Base-by-base conservation (phyloP, 257 asterid genomes). In the Jaltomata sinuosa region DNA sequence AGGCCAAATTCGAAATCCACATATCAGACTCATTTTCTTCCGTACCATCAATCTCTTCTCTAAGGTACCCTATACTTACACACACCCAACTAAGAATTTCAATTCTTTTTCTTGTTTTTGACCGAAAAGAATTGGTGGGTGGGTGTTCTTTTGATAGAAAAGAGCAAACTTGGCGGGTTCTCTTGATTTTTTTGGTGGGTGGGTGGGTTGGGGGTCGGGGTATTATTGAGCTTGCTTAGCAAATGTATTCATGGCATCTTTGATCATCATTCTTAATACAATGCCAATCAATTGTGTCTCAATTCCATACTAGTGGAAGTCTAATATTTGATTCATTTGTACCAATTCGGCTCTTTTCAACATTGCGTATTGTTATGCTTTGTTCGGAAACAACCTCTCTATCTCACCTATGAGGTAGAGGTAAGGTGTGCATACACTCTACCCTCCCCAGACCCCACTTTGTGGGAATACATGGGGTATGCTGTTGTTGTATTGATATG, bases 21-120 rank as follows among this genome's bases (percentile, higher is more conserved):
- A 97, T 86, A 89, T 95, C 54, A 91, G 98, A 81, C 90, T 92
- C 76, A 94, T 93, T 79, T 95, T 97, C 89, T 94, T 93, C 84
- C 95, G 98, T 36, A 95, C 97, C 6, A 59, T 95, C 84, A 94
- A 93, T 82, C 97, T 97, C 59, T 95, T 94, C 88, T 87, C 97
- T 80, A 97, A 92, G 98, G 99, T 97, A 87, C 27, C 36, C 1
- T 79, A 45, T 29, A 31, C 32, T 36, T 64, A 25, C 53, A 34
- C 15, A n/a, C 21, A 80, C 22, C 61, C 2, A 68, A 29, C 25
- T 47, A 6, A 25, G 1, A 47, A 76, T 27, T 47, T 47, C 0
- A 25, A 25, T 29, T 76, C 25, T 22, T 76, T 25, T 40, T 72
- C 34, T 21, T 69, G 19, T 67, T 32, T 61, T 34, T 27, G 42